Percentiles rank a stretch among this genome's conserved stretches.
Conservation (phyloP, 306 rosid species). For the Inga leiocalycina region DNA sequence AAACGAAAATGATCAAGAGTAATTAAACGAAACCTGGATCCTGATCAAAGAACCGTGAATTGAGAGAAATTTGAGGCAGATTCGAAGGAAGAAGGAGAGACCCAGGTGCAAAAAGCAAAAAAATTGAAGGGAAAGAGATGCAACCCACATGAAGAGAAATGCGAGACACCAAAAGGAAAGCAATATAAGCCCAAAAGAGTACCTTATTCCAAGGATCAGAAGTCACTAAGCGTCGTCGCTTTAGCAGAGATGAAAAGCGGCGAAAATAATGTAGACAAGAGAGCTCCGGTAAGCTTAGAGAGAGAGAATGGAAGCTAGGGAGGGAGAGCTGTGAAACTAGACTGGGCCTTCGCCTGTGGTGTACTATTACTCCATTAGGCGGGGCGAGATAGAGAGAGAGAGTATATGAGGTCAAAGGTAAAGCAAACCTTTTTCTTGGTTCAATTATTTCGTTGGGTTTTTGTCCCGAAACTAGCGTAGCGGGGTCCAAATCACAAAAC, state of each 20-base stretch:
- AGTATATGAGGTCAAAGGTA: slow-evolving; percentile 57
- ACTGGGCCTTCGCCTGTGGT: slow-evolving; percentile 44
- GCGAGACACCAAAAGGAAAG: slow-evolving; percentile 48
- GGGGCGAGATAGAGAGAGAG: slow-evolving; percentile 32
- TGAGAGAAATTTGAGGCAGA: slow-evolving; percentile 58
- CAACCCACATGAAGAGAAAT: slow-evolving; percentile 39
- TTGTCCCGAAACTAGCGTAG: slow-evolving; percentile 48
- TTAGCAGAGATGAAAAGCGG: slow-evolving; percentile 44
- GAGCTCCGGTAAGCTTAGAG: slow-evolving; percentile 21
- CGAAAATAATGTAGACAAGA: slow-evolving; percentile 40
- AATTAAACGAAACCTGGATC: slow-evolving; percentile 61
- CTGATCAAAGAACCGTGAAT: slow-evolving; percentile 40
- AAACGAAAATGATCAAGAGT: slow-evolving; percentile 33
- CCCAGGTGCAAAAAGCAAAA: slow-evolving; percentile 49
- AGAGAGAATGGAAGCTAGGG: slow-evolving; percentile 8
- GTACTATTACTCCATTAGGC: slow-evolving; percentile 46
- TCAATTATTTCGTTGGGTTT: slow-evolving; percentile 51
- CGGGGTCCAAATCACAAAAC: slow-evolving; percentile 64
- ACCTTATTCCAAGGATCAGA: slow-evolving; percentile 62
- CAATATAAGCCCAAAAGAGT: slow-evolving; percentile 46
- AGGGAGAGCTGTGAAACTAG: slow-evolving; percentile 26
- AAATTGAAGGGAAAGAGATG: slow-evolving; percentile 23
- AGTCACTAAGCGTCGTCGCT: slow-evolving; percentile 46
- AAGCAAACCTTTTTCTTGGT: slow-evolving; percentile 41
- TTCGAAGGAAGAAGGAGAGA: slow-evolving; percentile 52